A percentile compares a stretch with the other conserved stretches of the same genome.
Evolutionary conservation across 768 basidiomycete genomes (phyloP).

Genomic region (Suillus americanus): DNA sequence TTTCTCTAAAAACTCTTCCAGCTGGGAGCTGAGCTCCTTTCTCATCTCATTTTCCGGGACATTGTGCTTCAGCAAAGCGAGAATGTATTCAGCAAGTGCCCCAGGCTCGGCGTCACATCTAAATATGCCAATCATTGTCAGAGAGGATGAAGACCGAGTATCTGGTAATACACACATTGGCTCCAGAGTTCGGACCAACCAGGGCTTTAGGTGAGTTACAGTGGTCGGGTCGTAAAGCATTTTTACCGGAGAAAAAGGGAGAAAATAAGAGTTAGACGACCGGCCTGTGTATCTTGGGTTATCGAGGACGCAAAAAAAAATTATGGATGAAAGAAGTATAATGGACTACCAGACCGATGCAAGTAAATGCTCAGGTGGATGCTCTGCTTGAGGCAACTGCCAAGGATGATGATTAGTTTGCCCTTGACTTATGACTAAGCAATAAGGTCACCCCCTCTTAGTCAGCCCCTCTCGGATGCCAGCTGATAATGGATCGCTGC

Average conservation of each 20-base stretch:
- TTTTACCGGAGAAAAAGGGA: conserved; percentile 7
- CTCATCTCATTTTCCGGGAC: conserved; percentile 81
- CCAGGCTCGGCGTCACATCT: conserved; percentile 97
- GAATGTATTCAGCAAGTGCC: conserved; percentile 91
- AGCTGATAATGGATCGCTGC: not conserved
- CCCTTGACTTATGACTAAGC: conserved; percentile 4
- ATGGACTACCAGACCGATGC: not conserved
- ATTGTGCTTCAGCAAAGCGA: conserved; percentile 90
- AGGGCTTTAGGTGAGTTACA: conserved; percentile 71
- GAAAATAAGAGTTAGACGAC: conserved; percentile 2
- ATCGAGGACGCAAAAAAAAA: not conserved
- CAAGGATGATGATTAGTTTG: conserved; percentile 1
- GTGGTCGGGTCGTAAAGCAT: conserved; percentile 74
- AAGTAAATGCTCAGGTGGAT: conserved; percentile 5
- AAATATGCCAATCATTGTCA: conserved; percentile 11
- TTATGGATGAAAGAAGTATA: not conserved
- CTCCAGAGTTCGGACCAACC: conserved; percentile 86
- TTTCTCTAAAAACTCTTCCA: conserved; percentile 93
- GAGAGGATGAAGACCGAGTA: conserved; percentile 1
- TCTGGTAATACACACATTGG: conserved; percentile 66
- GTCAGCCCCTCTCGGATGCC: not conserved
- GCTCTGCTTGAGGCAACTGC: conserved; percentile 1
- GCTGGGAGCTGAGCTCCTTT: conserved; percentile 69
- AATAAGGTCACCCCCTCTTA: not conserved
- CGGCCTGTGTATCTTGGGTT: conserved; percentile 9